Base-by-base conservation (phyloP, 75 land plant species). In the Cryptomeria japonica region DNA sequence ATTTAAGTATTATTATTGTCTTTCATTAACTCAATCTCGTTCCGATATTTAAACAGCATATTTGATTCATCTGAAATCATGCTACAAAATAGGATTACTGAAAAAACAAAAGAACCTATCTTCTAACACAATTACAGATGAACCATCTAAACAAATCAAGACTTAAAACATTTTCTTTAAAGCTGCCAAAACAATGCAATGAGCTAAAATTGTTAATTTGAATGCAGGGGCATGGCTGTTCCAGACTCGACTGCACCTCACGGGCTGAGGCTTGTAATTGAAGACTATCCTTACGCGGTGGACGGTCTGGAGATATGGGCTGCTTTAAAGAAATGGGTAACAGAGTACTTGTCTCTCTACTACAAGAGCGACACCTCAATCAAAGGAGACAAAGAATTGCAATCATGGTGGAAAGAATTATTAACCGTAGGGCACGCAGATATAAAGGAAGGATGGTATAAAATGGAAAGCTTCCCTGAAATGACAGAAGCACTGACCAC, bases 231-330 rank as follows among this genome's bases (percentile, higher is more conserved):
- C 9, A 92, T 93, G 93, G 96, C 95, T 5, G 92, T 78, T 49
- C 87, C 72, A 83, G 96, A 95, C 89, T 58, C 89, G 47, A 22
- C 86, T 2, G 87, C 86, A 10, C 87, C 87, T 38, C 87, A 87
- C 73, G 95, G 95, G 41, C 77, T 94, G 39, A 93, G 87, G 91
- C 93, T 94, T 28, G 55, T 86, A 22, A 92, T 94, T 36, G 92
- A 91, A 73, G 96, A 94, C 84, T 94, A 94, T 88, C 95, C 95
- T 0, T 94, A 88, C 61, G 96, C 95, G 25, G 88, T 85, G 41
- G 95, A 94, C 32, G 94, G 93, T 8, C 89, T 94, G 19, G 93
- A 91, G 86, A 55, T 93, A 34, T 92, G 95, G 94, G 28, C 41
- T 49, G 90, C 91, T 12, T 76, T 90, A 39, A 89, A 88, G 51